phyloP scores from a whole-genome alignment of 2,329 filamentous ascomycete species.

The Fusarium praegraminearum region DNA sequence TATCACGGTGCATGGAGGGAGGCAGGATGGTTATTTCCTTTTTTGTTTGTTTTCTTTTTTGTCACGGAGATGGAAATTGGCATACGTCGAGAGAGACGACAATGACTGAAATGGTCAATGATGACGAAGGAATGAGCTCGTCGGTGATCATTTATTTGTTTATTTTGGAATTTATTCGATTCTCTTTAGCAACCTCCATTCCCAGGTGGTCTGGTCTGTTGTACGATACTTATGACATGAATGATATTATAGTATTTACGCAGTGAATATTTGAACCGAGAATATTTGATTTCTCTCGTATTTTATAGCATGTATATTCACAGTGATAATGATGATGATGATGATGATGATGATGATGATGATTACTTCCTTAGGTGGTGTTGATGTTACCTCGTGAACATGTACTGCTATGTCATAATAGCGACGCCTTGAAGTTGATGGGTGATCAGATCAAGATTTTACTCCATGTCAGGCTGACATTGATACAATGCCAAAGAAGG shows the following conservation, averaged over 20 bases:
- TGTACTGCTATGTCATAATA: conserved; percentile 8
- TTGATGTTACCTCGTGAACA: conserved; percentile 28
- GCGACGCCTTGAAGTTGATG: conserved; percentile 7
- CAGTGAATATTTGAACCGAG: conserved; percentile 34
- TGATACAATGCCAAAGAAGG: conserved; percentile 18
- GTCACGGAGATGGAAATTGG: conserved; percentile 34
- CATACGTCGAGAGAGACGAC: conserved; percentile 39
- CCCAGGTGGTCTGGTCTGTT: conserved; percentile 45
- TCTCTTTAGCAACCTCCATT: conserved; percentile 40
- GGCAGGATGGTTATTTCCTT: conserved; percentile 14
- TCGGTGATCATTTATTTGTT: conserved; percentile 45
- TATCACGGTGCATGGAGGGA: conserved; percentile 34
- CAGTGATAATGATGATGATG: conserved; percentile 1
- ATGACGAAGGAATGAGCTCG: conserved; percentile 47
- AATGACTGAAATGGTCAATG: conserved; percentile 46
- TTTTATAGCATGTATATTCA: not conserved
- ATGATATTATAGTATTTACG: conserved; percentile 29
- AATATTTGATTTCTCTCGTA: conserved; percentile 25
- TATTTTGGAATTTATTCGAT: conserved; percentile 36
- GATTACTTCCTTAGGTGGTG: not conserved
- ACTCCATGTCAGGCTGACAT: not conserved
- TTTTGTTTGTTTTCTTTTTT: not conserved
- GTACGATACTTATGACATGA: conserved; percentile 39
- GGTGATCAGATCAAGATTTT: conserved; percentile 14
- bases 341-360: no score